These are phyloP conservation scores for Picochlorum sp. DNA, from an alignment of 139 green algal species.

Conservation along the genomic window DNA sequence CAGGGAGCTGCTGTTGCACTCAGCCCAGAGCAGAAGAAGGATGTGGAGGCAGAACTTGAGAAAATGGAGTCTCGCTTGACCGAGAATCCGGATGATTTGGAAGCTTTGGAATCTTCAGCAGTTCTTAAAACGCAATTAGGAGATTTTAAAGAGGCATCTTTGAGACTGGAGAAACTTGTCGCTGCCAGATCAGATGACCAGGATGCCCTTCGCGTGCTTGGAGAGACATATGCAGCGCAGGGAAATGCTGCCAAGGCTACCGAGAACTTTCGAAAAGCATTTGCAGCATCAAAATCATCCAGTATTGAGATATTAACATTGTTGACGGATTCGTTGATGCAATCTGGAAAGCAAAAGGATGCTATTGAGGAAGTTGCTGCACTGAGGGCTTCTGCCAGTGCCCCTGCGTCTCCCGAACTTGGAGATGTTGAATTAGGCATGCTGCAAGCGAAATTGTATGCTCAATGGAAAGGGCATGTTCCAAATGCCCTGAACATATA, in stretches of 20 bases:
- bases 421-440: slow-evolving; percentile 26
- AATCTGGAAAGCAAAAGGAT: slow-evolving; percentile 12
- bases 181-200: slow-evolving; percentile 10
- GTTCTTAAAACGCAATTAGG: slow-evolving; percentile 23
- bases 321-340: slow-evolving; percentile 13
- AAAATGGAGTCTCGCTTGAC: slow-evolving; percentile 7
- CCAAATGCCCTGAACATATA: slow-evolving; percentile 32
- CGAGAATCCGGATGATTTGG: neutral
- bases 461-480: slow-evolving; percentile 36
- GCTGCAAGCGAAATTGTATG: slow-evolving; percentile 25
- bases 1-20: neutral
- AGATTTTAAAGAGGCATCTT: slow-evolving; percentile 10
- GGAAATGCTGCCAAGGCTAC: slow-evolving; percentile 13
- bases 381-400: neutral
- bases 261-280: slow-evolving; percentile 24
- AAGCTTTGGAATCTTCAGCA: slow-evolving; percentile 23
- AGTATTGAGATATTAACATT: slow-evolving; percentile 24
- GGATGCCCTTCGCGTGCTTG: slow-evolving; percentile 31
- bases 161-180: slow-evolving; percentile 19
- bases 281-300: neutral
- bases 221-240: slow-evolving; percentile 14
- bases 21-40: slow-evolving; percentile 7
- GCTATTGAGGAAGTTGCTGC: slow-evolving; percentile 27
- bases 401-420: neutral
- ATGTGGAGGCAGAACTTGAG: slow-evolving; percentile 20